These are phyloP conservation scores for Catharanthus roseus DNA, from an alignment of 257 asterid genomes.

Conservation along the genomic window DNA sequence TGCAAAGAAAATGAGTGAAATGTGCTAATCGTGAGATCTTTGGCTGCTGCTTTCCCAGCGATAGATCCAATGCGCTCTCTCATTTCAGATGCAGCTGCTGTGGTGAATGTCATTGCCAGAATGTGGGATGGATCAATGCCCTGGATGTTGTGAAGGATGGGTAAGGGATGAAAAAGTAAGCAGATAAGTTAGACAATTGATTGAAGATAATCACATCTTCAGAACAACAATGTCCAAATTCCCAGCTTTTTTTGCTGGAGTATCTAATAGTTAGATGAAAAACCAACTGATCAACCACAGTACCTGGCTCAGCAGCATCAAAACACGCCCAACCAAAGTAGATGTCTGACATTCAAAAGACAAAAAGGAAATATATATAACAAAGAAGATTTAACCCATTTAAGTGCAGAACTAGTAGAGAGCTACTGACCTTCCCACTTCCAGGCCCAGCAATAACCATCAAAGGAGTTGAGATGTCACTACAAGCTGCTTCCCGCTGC, in stretches of 20 bases:
- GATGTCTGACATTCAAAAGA: conserved; percentile 66
- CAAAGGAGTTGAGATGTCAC: conserved; percentile 74
- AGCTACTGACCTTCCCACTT: conserved; percentile 79
- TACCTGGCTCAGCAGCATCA: conserved; percentile 82
- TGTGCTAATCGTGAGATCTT: conserved; percentile 88
- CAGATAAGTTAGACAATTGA: background rate
- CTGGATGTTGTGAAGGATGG: conserved; percentile 30
- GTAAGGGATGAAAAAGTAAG: conserved; percentile 5
- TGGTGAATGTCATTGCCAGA: conserved; percentile 96
- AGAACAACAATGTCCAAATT: background rate
- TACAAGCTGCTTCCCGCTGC: conserved; percentile 94
- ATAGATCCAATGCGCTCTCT: conserved; percentile 84
- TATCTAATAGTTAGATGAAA: conserved; percentile 1
- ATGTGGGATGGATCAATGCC: conserved; percentile 76
- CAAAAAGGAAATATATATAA: conserved; percentile 20
- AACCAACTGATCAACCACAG: background rate
- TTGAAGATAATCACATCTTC: background rate
- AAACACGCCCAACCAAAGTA: conserved; percentile 96
- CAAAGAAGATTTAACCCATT: conserved; percentile 16
- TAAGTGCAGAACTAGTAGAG: conserved; percentile 12
- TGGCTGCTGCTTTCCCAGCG: conserved; percentile 85
- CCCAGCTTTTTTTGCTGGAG: background rate
- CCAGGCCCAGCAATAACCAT: conserved; percentile 99
- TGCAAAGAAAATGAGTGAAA: conserved; percentile 96
- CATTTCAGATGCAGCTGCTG: conserved; percentile 98